Conservation (phyloP, 805 yeast species). For the Blastobotrys americana region DNA sequence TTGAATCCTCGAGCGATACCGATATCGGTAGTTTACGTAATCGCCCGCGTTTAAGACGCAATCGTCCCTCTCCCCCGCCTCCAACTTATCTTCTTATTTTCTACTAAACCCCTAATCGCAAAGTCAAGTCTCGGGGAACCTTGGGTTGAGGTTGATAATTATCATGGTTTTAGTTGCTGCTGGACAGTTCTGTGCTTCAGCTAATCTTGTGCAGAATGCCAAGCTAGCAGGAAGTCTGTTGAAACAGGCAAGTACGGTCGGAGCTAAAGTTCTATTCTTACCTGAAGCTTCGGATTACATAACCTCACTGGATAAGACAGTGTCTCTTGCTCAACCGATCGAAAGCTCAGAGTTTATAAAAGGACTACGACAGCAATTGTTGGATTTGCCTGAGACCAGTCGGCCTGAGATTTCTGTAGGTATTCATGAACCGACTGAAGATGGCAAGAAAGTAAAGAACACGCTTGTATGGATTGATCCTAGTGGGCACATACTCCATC, state of each 20-base stretch:
- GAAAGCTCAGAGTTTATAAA: slow-evolving; percentile 36
- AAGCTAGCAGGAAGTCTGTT: slow-evolving; percentile 52
- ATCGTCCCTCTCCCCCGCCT: no score
- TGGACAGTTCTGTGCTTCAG: slow-evolving; percentile 78
- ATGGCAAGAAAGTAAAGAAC: slow-evolving; percentile 51
- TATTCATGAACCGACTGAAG: slow-evolving; percentile 63
- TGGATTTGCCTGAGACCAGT: slow-evolving; percentile 35
- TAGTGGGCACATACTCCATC: slow-evolving; percentile 54
- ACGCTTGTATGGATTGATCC: slow-evolving; percentile 63
- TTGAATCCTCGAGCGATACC: no score
- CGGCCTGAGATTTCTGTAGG: slow-evolving; percentile 72
- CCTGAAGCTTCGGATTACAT: slow-evolving; percentile 95
- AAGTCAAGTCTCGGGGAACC: no score
- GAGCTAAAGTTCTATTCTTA: slow-evolving; percentile 66
- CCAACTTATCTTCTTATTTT: no score
- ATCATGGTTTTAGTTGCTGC: slow-evolving; percentile 62
- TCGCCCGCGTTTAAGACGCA: no score
- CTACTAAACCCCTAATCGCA: no score
- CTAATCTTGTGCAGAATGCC: slow-evolving; percentile 54
- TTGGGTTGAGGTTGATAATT: no score
- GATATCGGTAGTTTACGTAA: no score
- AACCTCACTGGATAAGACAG: slow-evolving; percentile 53
- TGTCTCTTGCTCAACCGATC: slow-evolving; percentile 45
- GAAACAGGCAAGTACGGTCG: slow-evolving; percentile 49
- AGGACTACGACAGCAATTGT: slow-evolving; percentile 41